Evolutionary conservation across 164 flowering plant genomes (phyloP).

Genomic region (Annona squamosa): DNA sequence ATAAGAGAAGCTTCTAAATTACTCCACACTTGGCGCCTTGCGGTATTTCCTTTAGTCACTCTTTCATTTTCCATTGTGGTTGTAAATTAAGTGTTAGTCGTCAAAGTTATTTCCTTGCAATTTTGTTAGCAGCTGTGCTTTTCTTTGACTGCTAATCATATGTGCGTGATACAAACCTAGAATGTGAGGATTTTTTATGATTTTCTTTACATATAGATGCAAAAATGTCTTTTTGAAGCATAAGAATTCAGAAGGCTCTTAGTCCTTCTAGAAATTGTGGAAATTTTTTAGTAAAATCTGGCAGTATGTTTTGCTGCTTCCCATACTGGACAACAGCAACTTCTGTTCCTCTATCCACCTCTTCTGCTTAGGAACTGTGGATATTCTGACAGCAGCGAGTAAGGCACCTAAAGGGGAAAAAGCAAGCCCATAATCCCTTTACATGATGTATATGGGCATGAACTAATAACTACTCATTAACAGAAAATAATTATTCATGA

Average conservation of each 20-base stretch:
- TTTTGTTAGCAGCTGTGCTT: background rate
- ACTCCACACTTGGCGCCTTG: constrained; percentile 81
- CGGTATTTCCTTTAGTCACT: constrained; percentile 33
- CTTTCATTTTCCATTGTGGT: background rate
- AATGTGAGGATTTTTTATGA: too few relatives aligned
- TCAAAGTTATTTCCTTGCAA: background rate
- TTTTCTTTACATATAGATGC: too few relatives aligned
- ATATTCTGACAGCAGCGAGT: too few relatives aligned
- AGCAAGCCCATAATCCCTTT: background rate
- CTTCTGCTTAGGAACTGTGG: too few relatives aligned
- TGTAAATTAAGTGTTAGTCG: background rate
- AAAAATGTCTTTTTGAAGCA: too few relatives aligned
- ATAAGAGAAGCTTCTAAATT: constrained; percentile 82
- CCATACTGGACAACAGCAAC: too few relatives aligned
- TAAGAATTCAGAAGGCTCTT: too few relatives aligned
- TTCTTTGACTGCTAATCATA: background rate
- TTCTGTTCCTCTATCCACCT: too few relatives aligned
- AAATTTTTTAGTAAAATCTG: too few relatives aligned
- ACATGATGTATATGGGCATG: background rate
- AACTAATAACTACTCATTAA: background rate
- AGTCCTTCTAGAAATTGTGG: too few relatives aligned
- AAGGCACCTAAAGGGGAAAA: too few relatives aligned
- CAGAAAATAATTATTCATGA: background rate
- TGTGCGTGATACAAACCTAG: background rate
- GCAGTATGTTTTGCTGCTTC: too few relatives aligned